Conservation (phyloP, 495 filamentous ascomycete species). For the Hypoxylon subgilvum region DNA sequence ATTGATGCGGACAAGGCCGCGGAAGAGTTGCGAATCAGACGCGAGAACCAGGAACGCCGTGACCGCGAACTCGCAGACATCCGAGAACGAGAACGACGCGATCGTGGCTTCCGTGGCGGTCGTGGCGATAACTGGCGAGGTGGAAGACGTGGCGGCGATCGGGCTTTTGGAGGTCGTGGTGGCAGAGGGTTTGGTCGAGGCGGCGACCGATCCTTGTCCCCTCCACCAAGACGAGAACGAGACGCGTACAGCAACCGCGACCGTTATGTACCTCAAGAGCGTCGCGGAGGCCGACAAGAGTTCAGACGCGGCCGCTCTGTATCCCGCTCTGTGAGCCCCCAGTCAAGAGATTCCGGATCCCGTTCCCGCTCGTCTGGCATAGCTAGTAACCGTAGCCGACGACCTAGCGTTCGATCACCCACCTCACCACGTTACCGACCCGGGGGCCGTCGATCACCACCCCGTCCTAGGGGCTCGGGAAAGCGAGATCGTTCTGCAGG, state of each 20-base stretch:
- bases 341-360: constrained; percentile 35
- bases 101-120: constrained; percentile 69
- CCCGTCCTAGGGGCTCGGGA: constrained; percentile 40
- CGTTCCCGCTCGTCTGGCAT: constrained; percentile 46
- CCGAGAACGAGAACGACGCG: constrained; percentile 74
- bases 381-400: constrained; percentile 40
- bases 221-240: constrained; percentile 61
- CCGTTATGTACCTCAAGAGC: constrained; percentile 56
- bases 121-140: constrained; percentile 56
- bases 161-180: constrained; percentile 52
- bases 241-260: constrained; percentile 53
- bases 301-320: constrained; percentile 40
- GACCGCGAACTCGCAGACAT: constrained; percentile 68
- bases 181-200: constrained; percentile 53
- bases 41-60: constrained; percentile 63
- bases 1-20: constrained; percentile 82
- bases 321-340: constrained; percentile 36
- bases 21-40: constrained; percentile 68
- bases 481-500: constrained; percentile 54
- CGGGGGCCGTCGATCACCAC: constrained; percentile 53
- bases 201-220: constrained; percentile 62
- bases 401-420: constrained; percentile 44
- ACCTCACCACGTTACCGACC: constrained; percentile 46
- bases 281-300: constrained; percentile 47
- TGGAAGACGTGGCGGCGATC: constrained; percentile 54